phyloP scores from a whole-genome alignment of 2,329 filamentous ascomycete species.

The Sporothrix protearum region DNA sequence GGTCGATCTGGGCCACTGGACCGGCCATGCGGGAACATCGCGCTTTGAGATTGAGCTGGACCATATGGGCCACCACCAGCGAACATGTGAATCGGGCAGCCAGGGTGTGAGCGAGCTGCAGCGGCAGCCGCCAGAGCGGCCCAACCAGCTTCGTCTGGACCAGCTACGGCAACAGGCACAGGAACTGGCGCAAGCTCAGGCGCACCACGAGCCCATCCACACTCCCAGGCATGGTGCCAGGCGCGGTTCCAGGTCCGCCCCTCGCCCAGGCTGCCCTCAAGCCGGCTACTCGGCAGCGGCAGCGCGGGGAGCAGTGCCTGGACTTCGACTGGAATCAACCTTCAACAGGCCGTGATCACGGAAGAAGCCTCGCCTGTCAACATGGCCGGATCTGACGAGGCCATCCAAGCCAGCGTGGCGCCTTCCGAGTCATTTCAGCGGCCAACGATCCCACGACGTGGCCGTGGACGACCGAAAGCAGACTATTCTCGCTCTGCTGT shows the following conservation, averaged over 20 bases:
- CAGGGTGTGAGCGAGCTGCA: neutral
- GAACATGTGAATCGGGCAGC: neutral
- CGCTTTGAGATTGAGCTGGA: slow-evolving; percentile 21
- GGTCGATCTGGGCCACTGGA: slow-evolving; percentile 23
- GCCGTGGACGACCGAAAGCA: neutral
- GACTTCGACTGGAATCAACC: neutral
- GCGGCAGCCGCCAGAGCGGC: neutral
- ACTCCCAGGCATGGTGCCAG: too few species aligned
- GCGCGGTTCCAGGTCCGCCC: neutral
- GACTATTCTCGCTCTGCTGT: neutral
- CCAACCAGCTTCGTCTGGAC: neutral
- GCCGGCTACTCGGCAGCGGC: neutral
- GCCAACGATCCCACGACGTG: neutral
- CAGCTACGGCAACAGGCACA: neutral
- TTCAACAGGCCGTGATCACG: neutral
- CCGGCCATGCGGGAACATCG: slow-evolving; percentile 11
- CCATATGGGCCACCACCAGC: neutral
- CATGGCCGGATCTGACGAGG: neutral
- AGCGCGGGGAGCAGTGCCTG: neutral
- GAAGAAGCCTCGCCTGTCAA: neutral
- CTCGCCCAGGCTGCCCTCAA: neutral
- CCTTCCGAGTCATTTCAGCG: neutral
- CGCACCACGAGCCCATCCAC: neutral
- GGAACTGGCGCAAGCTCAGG: neutral
- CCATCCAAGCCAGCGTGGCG: neutral